Conservation (phyloP, 2,329 filamentous ascomycete genomes). For the Pseudopyrenochaeta lycopersici region DNA sequence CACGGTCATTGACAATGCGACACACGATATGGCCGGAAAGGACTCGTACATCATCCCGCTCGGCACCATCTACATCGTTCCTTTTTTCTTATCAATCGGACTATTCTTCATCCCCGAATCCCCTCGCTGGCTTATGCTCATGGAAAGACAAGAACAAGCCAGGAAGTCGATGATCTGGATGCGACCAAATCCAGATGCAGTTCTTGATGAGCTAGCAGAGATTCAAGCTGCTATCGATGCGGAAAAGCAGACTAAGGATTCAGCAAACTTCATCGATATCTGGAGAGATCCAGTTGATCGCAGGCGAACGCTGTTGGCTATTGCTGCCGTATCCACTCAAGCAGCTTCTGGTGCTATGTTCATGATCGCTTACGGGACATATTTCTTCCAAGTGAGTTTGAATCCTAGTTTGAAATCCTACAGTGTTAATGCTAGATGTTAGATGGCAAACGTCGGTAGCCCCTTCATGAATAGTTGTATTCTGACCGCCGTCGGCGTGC, state of each 20-base stretch:
- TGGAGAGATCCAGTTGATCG: slow-evolving; percentile 63
- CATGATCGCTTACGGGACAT: slow-evolving; percentile 46
- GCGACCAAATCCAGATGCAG: slow-evolving; percentile 29
- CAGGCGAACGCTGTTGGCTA: slow-evolving; percentile 59
- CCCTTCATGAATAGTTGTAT: slow-evolving; percentile 67
- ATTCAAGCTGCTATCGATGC: slow-evolving; percentile 40
- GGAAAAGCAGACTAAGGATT: slow-evolving; percentile 57
- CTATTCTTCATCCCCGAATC: slow-evolving; percentile 45
- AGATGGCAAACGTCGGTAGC: slow-evolving; percentile 43
- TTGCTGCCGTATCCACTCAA: slow-evolving; percentile 60
- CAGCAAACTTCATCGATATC: slow-evolving; percentile 61
- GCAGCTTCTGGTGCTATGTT: slow-evolving; percentile 65
- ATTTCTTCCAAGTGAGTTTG: slow-evolving; percentile 36
- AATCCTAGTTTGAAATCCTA: rapidly evolving
- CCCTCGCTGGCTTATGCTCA: slow-evolving; percentile 56
- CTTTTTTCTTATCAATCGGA: slow-evolving; percentile 55
- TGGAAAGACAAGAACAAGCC: slow-evolving; percentile 28
- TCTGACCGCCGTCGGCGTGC: slow-evolving; percentile 62
- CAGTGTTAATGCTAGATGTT: not conserved
- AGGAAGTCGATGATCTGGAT: slow-evolving; percentile 37
- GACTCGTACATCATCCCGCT: slow-evolving; percentile 58
- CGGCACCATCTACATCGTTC: slow-evolving; percentile 64
- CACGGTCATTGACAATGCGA: slow-evolving; percentile 62
- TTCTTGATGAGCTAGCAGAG: slow-evolving; percentile 32
- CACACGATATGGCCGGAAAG: slow-evolving; percentile 27